Evolutionary conservation across 2,329 filamentous ascomycete genomes (phyloP).

Genomic region (Fusarium graminum): DNA sequence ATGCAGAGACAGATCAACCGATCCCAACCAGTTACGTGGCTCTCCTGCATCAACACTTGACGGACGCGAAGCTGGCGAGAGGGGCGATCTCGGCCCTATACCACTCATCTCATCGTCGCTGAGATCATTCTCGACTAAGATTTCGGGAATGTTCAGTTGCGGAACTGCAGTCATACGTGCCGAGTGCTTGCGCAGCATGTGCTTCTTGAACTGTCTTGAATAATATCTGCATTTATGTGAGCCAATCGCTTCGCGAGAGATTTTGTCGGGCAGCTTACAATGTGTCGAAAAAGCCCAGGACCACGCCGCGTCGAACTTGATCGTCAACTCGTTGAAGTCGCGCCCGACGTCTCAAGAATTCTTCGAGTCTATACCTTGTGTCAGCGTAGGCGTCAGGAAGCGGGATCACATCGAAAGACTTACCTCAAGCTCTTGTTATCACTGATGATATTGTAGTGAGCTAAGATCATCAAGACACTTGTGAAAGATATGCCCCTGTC

Average conservation of each 20-base stretch:
- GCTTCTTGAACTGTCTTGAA: constrained; percentile 83
- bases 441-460: constrained; percentile 98
- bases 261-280: constrained; percentile 64
- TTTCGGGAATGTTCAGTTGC: constrained; percentile 87
- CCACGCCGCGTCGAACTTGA: constrained; percentile 88
- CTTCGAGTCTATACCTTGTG: constrained; percentile 76
- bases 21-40: constrained; percentile 59
- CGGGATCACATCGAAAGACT: constrained; percentile 41
- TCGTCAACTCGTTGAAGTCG: constrained; percentile 95
- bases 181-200: constrained; percentile 77
- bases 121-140: constrained; percentile 85
- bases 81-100: constrained; percentile 42
- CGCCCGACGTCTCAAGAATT: constrained; percentile 90
- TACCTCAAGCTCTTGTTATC: constrained; percentile 94
- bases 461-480: constrained; percentile 91
- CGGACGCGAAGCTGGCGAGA: constrained; percentile 38
- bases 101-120: constrained; percentile 54
- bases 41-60: constrained; percentile 52
- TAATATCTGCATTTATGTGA: constrained; percentile 70
- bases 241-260: neutral
- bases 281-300: constrained; percentile 96
- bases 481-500: constrained; percentile 93
- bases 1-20: constrained; percentile 58
- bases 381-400: constrained; percentile 44
- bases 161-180: constrained; percentile 84